Conservation (phyloP, 768 basidiomycete species). For the Botryobasidium botryosum region DNA sequence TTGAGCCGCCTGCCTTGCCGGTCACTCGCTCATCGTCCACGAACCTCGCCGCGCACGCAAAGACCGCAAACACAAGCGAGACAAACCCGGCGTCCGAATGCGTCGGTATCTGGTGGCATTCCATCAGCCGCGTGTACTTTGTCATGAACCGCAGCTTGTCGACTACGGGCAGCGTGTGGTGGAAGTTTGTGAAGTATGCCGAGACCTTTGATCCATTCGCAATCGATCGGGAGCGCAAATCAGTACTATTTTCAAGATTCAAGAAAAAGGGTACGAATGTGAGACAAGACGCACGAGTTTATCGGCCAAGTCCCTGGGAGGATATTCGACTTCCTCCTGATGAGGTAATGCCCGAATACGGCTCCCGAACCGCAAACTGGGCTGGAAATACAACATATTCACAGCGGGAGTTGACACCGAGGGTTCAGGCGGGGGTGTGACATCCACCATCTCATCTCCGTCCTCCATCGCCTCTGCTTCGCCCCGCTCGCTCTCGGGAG, state of each 20-base stretch:
- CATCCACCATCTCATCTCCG: slow-evolving; percentile 5
- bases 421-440: slow-evolving; percentile 1
- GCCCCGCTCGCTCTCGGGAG: slow-evolving; percentile 30
- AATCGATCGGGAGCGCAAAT: neutral
- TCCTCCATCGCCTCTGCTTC: neutral
- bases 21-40: slow-evolving; percentile 52
- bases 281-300: slow-evolving; percentile 43
- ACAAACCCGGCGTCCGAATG: slow-evolving; percentile 50
- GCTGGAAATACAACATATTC: slow-evolving; percentile 78
- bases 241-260: slow-evolving; percentile 14
- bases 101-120: slow-evolving; percentile 25
- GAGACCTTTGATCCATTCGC: slow-evolving; percentile 37
- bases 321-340: slow-evolving; percentile 77
- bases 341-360: slow-evolving; percentile 54
- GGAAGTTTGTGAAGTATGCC: slow-evolving; percentile 73
- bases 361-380: slow-evolving; percentile 75
- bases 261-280: slow-evolving; percentile 11
- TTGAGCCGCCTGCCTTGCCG: slow-evolving; percentile 58
- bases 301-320: slow-evolving; percentile 69
- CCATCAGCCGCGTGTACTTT: slow-evolving; percentile 60
- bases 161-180: slow-evolving; percentile 76
- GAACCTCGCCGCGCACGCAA: slow-evolving; percentile 72
- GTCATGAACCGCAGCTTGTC: slow-evolving; percentile 71
- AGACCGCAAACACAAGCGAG: slow-evolving; percentile 71
- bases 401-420: slow-evolving; percentile 33